Conservation (phyloP, 2,329 filamentous ascomycete species). For the Penicillium sp. region DNA sequence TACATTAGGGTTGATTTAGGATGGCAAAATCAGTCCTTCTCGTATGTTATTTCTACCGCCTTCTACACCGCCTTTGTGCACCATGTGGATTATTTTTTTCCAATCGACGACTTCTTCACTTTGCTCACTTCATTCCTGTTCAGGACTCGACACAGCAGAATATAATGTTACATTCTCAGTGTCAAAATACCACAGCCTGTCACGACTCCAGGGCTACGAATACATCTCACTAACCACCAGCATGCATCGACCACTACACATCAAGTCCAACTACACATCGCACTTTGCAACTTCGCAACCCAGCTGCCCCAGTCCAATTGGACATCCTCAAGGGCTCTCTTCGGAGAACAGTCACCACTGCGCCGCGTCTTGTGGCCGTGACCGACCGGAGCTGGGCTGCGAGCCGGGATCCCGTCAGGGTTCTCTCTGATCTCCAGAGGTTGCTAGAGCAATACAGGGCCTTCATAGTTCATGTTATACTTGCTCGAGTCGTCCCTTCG, state of each 20-base stretch:
- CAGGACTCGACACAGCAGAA: neutral
- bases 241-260: neutral
- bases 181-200: neutral
- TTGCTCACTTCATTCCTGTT: neutral
- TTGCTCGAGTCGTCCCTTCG: slow-evolving; percentile 28
- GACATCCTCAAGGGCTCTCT: slow-evolving; percentile 31
- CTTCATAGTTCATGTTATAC: slow-evolving; percentile 50
- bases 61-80: neutral
- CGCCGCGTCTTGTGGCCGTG: slow-evolving; percentile 46
- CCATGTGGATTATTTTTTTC: neutral
- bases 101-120: neutral
- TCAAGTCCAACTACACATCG: too few species aligned
- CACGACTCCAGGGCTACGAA: too few species aligned
- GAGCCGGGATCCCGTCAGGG: slow-evolving; percentile 18
- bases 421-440: slow-evolving; percentile 15
- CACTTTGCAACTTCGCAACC: slow-evolving; percentile 33
- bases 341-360: slow-evolving; percentile 38
- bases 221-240: neutral
- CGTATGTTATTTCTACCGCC: neutral
- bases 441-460: slow-evolving; percentile 46
- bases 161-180: neutral
- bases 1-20: too few species aligned
- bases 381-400: slow-evolving; percentile 43
- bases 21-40: too few species aligned
- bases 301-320: slow-evolving; percentile 36